Percentiles rank a stretch among this genome's conserved stretches.
phyloP scores from a whole-genome alignment of 192 early-diverging fungal genomes.

The Coemansia sp. region DNA sequence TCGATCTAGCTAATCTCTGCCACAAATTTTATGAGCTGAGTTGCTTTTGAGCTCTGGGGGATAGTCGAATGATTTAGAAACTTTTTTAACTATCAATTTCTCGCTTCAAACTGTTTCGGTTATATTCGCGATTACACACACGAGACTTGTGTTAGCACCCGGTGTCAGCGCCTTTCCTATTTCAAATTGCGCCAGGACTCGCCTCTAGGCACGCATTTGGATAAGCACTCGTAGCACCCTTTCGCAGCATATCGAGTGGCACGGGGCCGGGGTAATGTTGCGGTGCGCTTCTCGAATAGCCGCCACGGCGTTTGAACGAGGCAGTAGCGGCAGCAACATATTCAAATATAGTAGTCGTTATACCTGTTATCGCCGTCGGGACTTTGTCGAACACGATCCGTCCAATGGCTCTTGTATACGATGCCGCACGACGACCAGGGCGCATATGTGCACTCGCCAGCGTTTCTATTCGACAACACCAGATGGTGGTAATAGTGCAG shows the following conservation, averaged over 20 bases:
- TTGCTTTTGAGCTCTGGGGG: not conserved
- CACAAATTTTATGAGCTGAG: not conserved
- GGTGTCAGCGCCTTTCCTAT: not conserved
- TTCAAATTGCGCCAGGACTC: not conserved
- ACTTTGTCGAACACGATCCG: not conserved
- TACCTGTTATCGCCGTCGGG: not conserved
- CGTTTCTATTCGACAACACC: not conserved
- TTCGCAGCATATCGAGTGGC: not conserved
- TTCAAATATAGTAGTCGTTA: conserved; percentile 1
- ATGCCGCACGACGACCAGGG: not conserved
- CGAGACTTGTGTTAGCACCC: not conserved
- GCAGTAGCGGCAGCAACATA: conserved; percentile 1
- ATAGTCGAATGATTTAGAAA: not conserved
- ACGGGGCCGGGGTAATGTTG: not conserved
- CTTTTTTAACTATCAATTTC: not conserved
- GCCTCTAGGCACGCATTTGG: not conserved
- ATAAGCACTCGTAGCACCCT: not conserved
- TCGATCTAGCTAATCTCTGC: not conserved
- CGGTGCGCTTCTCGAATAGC: conserved; percentile 7
- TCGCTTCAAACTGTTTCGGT: not conserved
- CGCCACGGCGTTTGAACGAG: conserved; percentile 2
- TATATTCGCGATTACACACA: not conserved
- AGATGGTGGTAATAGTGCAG: not conserved
- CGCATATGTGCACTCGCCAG: not conserved
- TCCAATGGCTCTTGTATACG: not conserved